These are phyloP conservation scores for Ophiostoma sp. DNA, from an alignment of 2,329 filamentous ascomycete genomes.

Conservation along the genomic window DNA sequence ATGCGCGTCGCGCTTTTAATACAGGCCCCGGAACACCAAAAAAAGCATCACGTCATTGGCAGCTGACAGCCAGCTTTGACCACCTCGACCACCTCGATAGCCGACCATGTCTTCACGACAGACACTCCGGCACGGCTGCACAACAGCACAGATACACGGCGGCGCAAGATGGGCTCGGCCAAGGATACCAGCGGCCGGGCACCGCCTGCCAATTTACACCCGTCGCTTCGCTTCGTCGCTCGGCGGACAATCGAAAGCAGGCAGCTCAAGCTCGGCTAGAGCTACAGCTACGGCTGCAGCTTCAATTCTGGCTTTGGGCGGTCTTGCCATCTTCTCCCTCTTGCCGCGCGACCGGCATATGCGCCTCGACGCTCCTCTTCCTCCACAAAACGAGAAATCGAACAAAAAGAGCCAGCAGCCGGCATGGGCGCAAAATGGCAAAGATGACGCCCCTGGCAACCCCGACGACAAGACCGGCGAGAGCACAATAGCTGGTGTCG, in stretches of 20 bases:
- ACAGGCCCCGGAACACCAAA: background rate
- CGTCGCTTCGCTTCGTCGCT: background rate
- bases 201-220: background rate
- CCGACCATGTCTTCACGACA: constrained; percentile 13
- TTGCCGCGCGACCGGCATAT: constrained; percentile 10
- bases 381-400: background rate
- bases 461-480: constrained; percentile 43
- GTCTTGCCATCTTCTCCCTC: constrained; percentile 17
- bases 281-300: background rate
- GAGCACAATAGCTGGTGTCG: constrained; percentile 48
- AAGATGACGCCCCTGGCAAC: background rate
- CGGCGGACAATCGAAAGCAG: background rate
- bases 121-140: background rate
- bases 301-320: constrained; percentile 11
- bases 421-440: constrained; percentile 16
- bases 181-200: background rate
- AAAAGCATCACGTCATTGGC: constrained; percentile 11
- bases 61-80: background rate
- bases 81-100: background rate
- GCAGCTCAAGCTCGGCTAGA: background rate
- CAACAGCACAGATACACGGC: background rate
- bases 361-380: constrained; percentile 16
- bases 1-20: background rate
- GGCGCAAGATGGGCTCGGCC: background rate
- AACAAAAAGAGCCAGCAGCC: background rate